These are phyloP conservation scores for Phalaenopsis equestris DNA, from an alignment of 106 monocot genomes.

Conservation along the genomic window DNA sequence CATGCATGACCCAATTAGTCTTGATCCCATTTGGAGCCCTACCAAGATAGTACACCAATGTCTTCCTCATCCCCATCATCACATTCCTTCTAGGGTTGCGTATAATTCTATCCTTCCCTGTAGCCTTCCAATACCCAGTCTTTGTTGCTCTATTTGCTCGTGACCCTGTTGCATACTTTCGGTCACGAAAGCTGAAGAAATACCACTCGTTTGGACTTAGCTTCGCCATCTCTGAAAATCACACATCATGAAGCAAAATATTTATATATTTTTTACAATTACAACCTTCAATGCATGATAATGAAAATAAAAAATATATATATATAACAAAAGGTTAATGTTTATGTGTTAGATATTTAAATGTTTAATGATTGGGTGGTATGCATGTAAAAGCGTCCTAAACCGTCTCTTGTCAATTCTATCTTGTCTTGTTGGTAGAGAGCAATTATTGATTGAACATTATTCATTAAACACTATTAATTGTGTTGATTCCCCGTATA, in stretches of 20 bases:
- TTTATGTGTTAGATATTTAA: too few species aligned
- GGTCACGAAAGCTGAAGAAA: conserved; percentile 78
- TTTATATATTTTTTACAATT: too few species aligned
- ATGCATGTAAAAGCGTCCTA: too few species aligned
- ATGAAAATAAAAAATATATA: too few species aligned
- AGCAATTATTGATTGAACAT: too few species aligned
- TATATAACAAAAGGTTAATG: too few species aligned
- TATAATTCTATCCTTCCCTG: conserved; percentile 42
- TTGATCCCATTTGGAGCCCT: conserved; percentile 53
- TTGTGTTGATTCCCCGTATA: too few species aligned
- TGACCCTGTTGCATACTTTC: conserved; percentile 62
- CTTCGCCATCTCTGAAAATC: conserved; percentile 46
- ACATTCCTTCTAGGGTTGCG: conserved; percentile 16
- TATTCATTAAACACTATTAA: too few species aligned
- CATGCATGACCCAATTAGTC: conserved; percentile 66
- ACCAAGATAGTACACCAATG: conserved; percentile 58
- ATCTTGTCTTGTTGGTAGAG: too few species aligned
- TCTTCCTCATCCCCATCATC: conserved; percentile 64
- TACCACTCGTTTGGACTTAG: conserved; percentile 64
- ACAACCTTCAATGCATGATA: too few species aligned
- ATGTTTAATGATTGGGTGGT: too few species aligned
- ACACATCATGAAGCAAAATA: background rate
- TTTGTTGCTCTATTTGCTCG: conserved; percentile 58
- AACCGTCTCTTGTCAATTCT: too few species aligned
- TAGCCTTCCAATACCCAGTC: conserved; percentile 66